Conservation (phyloP, 2,329 filamentous ascomycete species). For the Fusarium chuoi region DNA sequence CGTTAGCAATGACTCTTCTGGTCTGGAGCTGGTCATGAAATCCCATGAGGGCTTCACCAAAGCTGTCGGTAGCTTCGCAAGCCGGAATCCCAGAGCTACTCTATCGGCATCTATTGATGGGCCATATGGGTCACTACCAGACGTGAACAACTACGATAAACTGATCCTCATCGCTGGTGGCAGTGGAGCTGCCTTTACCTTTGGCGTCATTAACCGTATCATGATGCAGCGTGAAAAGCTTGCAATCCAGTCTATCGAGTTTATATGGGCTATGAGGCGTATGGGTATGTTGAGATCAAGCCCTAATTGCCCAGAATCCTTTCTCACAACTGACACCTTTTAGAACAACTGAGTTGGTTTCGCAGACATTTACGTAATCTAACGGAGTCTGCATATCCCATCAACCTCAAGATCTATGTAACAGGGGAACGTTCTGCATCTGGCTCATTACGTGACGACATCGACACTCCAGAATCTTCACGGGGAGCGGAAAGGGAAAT, state of each 20-base stretch:
- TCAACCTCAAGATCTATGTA: neutral
- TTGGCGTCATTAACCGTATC: slow-evolving; percentile 27
- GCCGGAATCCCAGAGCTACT: slow-evolving; percentile 53
- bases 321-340: fast-evolving
- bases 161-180: slow-evolving; percentile 41
- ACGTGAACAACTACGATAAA: slow-evolving; percentile 48
- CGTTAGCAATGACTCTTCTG: slow-evolving; percentile 52
- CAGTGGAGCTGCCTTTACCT: slow-evolving; percentile 41
- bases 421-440: fast-evolving
- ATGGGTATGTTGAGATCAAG: neutral
- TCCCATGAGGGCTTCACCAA: slow-evolving; percentile 63
- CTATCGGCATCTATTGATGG: slow-evolving; percentile 63
- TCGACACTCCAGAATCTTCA: fast-evolving
- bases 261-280: slow-evolving; percentile 29
- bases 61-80: slow-evolving; percentile 58
- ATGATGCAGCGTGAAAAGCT: neutral
- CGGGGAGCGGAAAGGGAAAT: neutral
- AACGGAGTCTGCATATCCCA: fast-evolving
- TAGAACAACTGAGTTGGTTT: neutral
- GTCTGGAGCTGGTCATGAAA: slow-evolving; percentile 61
- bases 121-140: slow-evolving; percentile 63
- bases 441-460: too few relatives aligned
- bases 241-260: neutral
- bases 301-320: fast-evolving
- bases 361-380: neutral